Percentiles rank a stretch among this genome's conserved stretches.
These are phyloP conservation scores for Paxillus ammoniavirescens DNA, from an alignment of 768 basidiomycete genomes.

Conservation along the genomic window DNA sequence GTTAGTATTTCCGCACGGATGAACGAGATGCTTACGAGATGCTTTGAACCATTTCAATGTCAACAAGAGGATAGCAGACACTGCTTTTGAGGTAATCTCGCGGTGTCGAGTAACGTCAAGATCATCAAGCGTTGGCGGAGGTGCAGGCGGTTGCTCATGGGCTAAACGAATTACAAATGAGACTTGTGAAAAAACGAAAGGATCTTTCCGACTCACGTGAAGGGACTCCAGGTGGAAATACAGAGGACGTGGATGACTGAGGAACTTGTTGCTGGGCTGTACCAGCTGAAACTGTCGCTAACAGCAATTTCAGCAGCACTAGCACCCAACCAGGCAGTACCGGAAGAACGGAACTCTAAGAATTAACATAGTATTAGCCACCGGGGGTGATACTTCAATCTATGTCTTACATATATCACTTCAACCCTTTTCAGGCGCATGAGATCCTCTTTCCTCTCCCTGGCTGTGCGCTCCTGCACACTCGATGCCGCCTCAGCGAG, in stretches of 20 bases:
- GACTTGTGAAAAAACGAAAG: neutral
- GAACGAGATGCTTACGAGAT: slow-evolving; percentile 66
- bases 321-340: slow-evolving; percentile 88
- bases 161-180: slow-evolving; percentile 34
- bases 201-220: slow-evolving; percentile 48
- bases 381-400: neutral
- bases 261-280: slow-evolving; percentile 53
- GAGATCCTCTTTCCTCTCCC: slow-evolving; percentile 73
- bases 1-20: neutral
- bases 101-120: slow-evolving; percentile 92
- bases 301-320: slow-evolving; percentile 85
- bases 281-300: slow-evolving; percentile 90
- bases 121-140: slow-evolving; percentile 83
- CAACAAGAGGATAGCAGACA: slow-evolving; percentile 89
- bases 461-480: slow-evolving; percentile 59
- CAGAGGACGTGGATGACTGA: slow-evolving; percentile 64
- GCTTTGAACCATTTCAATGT: slow-evolving; percentile 98
- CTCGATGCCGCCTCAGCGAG: slow-evolving; percentile 49
- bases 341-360: slow-evolving; percentile 79
- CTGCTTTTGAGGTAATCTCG: slow-evolving; percentile 96
- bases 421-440: slow-evolving; percentile 89
- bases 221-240: slow-evolving; percentile 68
- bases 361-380: slow-evolving; percentile 1
- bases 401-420: slow-evolving; percentile 80
- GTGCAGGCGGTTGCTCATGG: slow-evolving; percentile 58